Conservation (phyloP, 768 basidiomycete genomes). For the Strobilomyces echinocephalus region DNA sequence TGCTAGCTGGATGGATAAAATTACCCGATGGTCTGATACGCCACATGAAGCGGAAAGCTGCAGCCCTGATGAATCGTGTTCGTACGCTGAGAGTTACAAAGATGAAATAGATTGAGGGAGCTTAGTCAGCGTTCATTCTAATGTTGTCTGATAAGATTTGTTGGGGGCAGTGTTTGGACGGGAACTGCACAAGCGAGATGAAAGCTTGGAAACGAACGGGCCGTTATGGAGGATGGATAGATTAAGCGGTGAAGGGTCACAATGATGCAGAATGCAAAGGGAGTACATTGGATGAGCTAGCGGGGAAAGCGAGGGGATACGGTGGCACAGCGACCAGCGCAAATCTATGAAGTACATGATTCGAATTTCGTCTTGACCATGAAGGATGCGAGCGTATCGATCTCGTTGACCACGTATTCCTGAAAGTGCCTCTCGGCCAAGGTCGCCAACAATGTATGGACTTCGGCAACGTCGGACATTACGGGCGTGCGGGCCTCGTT, state of each 20-base stretch:
- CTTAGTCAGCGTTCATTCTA: conserved; percentile 16
- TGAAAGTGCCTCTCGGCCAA: conserved; percentile 74
- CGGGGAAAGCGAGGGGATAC: conserved; percentile 7
- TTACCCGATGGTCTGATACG: not conserved
- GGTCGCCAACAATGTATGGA: conserved; percentile 60
- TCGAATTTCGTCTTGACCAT: conserved; percentile 68
- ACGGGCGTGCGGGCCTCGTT: conserved; percentile 55
- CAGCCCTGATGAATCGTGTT: not conserved
- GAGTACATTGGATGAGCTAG: conserved; percentile 15
- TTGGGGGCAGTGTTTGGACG: not conserved
- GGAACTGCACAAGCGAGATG: not conserved
- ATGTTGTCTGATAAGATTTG: conserved; percentile 26
- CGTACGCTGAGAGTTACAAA: not conserved
- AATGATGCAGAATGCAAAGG: conserved; percentile 2
- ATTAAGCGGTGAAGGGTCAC: not conserved
- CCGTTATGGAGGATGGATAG: not conserved
- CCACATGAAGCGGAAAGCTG: not conserved
- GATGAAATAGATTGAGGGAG: not conserved
- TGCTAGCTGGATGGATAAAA: not conserved
- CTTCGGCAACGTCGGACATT: conserved; percentile 63
- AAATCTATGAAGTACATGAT: conserved; percentile 20
- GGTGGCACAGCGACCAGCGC: conserved; percentile 16
- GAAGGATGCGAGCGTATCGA: conserved; percentile 77
- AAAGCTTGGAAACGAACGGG: not conserved
- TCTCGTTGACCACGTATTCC: conserved; percentile 59